Conservation (phyloP, 345 rosid genomes). For the Brassica incana region DNA sequence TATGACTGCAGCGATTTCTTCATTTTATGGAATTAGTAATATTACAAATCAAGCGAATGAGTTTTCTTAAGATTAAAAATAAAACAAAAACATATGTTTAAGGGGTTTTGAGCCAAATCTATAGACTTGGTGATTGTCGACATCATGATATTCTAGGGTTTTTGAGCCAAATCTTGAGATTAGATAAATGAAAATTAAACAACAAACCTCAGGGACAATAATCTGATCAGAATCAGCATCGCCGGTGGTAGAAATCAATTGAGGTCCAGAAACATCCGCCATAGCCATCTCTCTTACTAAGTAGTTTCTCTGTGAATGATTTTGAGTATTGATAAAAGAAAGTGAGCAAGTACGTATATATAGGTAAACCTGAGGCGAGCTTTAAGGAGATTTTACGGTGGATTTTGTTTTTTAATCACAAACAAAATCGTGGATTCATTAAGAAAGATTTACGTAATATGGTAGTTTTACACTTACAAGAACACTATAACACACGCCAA, state of each 20-base stretch:
- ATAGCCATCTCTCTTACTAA: slow-evolving; percentile 52
- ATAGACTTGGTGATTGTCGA: background rate
- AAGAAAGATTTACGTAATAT: background rate
- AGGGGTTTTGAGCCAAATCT: background rate
- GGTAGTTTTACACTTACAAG: background rate
- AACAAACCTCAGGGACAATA: slow-evolving; percentile 74
- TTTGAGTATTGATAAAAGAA: background rate
- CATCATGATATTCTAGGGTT: background rate
- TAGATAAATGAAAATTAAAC: background rate
- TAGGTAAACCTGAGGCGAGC: background rate
- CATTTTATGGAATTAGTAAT: background rate
- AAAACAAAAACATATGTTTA: background rate
- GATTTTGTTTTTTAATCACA: background rate
- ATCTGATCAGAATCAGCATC: slow-evolving; percentile 57
- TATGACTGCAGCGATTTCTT: background rate
- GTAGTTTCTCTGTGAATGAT: slow-evolving; percentile 3
- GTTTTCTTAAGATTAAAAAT: background rate
- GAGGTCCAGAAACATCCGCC: slow-evolving; percentile 61
- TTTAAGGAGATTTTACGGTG: background rate
- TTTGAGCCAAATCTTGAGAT: slow-evolving; percentile 8
- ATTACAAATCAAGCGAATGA: background rate
- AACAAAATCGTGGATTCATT: background rate
- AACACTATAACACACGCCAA: background rate
- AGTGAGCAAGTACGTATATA: background rate
- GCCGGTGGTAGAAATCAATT: slow-evolving; percentile 47